These are phyloP conservation scores for Talaromyces adpressus DNA, from an alignment of 495 filamentous ascomycete genomes.

Conservation along the genomic window DNA sequence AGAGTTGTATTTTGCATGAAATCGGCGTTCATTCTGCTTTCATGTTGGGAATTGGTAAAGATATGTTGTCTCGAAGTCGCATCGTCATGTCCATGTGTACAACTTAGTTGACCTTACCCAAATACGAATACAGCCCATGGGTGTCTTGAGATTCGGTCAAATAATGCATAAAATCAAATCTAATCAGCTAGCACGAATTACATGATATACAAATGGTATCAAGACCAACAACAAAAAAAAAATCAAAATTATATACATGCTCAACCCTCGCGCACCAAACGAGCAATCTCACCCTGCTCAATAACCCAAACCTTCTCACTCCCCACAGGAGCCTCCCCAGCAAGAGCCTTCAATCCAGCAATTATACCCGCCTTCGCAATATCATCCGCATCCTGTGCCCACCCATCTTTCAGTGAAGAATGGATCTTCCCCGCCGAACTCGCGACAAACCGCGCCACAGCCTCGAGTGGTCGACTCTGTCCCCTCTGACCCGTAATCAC, in stretches of 20 bases:
- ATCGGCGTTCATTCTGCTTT: background rate
- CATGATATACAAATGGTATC: background rate
- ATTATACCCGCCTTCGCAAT: slow-evolving; percentile 68
- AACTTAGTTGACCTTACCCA: background rate
- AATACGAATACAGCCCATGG: background rate
- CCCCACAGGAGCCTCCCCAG: slow-evolving; percentile 36
- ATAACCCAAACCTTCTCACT: slow-evolving; percentile 39
- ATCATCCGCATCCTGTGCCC: slow-evolving; percentile 68
- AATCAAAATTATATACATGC: background rate
- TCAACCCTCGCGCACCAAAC: slow-evolving; percentile 5
- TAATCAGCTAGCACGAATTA: background rate
- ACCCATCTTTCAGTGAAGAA: slow-evolving; percentile 49
- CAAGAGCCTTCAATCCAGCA: slow-evolving; percentile 37
- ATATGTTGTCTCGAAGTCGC: background rate
- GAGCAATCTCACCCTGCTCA: slow-evolving; percentile 29
- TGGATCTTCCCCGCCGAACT: slow-evolving; percentile 46
- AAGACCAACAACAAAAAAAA: background rate
- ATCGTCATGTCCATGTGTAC: background rate
- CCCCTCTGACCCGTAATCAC: slow-evolving; percentile 65
- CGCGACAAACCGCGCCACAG: slow-evolving; percentile 40
- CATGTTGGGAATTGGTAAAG: background rate
- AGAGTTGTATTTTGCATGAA: background rate
- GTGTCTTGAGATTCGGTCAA: background rate
- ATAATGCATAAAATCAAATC: background rate
- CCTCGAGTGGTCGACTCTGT: slow-evolving; percentile 41